Base-by-base conservation (phyloP, 768 basidiomycete species). In the Mycena floridula region DNA sequence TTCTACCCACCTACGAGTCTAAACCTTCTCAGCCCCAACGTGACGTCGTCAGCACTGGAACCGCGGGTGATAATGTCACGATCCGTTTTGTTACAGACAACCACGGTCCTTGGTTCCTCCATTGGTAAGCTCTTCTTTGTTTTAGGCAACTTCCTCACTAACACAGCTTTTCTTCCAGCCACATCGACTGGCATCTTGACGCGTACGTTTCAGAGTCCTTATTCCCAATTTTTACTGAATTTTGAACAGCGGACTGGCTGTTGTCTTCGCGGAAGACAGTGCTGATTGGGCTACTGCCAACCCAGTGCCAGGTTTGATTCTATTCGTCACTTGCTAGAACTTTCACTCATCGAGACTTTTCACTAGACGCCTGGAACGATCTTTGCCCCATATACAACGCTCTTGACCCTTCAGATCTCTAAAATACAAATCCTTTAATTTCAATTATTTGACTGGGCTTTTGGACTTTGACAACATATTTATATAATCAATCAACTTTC, bases 31-130 rank as follows among this genome's bases (percentile, higher is more conserved):
- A 59, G n/a, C 42, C 45, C 7, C 43, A 50, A 11, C 44, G 61
- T 15, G 61, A 62, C 42, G 54, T 57, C 9, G 55, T 59, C 18
- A 50, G 50, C 13, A 50, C 46, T 27, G 59, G 57, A 15, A 24
- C 26, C 24, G 32, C 37, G 9, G 44, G 40, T 8, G 59, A 60
- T 42, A 56, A 60, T 21, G 66, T 70, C 12, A 24, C 28, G 13
- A 42, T 39, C 38, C 30, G 27, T 12, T 20, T 35, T 25, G n/a
- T 37, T 28, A 37, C 16, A 7, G 72, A 79, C 56, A 79, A 76
- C 59, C 67, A 74, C 3, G 73, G 73, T 15, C 66, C 68, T n/a
- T 73, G 72, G 62, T 59, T 50, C 37, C 30, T 50, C 22, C 49
- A 50, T 35, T 50, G 49, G 48, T 46, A 37, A 22, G 46, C 20